A percentile compares a stretch with the other conserved stretches of the same genome.
phyloP scores from a whole-genome alignment of 306 rosid genomes.

The Canavalia ensiformis region DNA sequence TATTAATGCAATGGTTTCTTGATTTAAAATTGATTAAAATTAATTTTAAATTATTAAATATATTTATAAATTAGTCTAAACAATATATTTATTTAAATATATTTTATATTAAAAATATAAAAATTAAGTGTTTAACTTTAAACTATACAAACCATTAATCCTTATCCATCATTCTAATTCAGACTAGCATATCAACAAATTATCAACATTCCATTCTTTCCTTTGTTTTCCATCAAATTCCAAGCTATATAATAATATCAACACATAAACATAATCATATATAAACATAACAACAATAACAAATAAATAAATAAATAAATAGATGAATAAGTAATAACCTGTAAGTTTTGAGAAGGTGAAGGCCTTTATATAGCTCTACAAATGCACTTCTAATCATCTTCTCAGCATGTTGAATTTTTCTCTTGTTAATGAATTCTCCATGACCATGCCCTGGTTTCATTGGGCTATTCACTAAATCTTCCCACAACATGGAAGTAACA shows the following conservation, averaged over 20 bases:
- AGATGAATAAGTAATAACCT: conserved; percentile 56
- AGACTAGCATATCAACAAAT: not conserved
- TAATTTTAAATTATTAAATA: too few relatives aligned
- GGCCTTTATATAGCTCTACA: conserved; percentile 87
- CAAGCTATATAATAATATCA: not conserved
- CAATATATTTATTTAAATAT: not conserved
- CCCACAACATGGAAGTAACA: conserved; percentile 74
- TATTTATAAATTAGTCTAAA: too few relatives aligned
- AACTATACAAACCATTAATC: not conserved
- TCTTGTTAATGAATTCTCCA: conserved; percentile 65
- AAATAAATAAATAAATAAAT: too few relatives aligned
- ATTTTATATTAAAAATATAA: too few relatives aligned
- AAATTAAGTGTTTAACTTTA: too few relatives aligned
- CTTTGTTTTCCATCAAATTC: not conserved
- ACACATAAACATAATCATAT: not conserved
- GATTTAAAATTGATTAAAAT: too few relatives aligned
- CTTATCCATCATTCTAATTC: not conserved
- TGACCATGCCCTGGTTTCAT: conserved; percentile 63
- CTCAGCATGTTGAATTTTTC: conserved; percentile 83
- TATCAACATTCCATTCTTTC: not conserved
- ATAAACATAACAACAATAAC: too few relatives aligned
- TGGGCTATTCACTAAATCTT: conserved; percentile 77
- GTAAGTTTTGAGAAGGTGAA: conserved; percentile 78
- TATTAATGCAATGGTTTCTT: too few relatives aligned
- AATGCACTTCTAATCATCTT: conserved; percentile 85